Evolutionary conservation across 192 early-diverging fungal genomes (phyloP).

Genomic region (Linderina pennispora): DNA sequence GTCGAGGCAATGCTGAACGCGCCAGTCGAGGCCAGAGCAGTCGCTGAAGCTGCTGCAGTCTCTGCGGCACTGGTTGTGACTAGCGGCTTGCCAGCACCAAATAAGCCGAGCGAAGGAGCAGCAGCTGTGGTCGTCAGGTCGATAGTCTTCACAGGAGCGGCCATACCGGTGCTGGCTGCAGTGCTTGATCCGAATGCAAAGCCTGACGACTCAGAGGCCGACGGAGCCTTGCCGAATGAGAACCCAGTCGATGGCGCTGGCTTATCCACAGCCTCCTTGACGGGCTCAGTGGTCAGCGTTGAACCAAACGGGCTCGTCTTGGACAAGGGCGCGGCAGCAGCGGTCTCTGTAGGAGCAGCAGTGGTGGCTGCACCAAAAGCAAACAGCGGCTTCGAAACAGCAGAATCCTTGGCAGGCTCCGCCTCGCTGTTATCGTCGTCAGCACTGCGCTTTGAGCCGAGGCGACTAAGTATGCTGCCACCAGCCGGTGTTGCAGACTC

Average conservation of each 20-base stretch:
- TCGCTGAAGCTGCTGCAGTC: neutral
- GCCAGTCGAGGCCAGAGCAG: conserved; percentile 7
- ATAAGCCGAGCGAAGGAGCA: conserved; percentile 4
- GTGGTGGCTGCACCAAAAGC: neutral
- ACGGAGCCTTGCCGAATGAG: conserved; percentile 6
- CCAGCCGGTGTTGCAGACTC: too few relatives aligned
- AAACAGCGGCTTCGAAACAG: neutral
- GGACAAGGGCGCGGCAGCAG: too few relatives aligned
- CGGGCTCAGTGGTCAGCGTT: too few relatives aligned
- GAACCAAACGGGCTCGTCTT: too few relatives aligned
- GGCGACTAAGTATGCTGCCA: too few relatives aligned
- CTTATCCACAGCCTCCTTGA: too few relatives aligned
- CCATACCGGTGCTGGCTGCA: neutral
- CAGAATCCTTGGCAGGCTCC: neutral
- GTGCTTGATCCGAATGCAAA: neutral
- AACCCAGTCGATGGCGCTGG: too few relatives aligned
- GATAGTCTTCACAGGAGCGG: conserved; percentile 18
- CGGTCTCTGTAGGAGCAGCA: neutral
- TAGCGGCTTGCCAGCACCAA: neutral
- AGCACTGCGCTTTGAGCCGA: too few relatives aligned
- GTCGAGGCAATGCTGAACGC: neutral
- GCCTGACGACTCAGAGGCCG: conserved; percentile 9
- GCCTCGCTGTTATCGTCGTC: neutral
- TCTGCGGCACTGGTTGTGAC: neutral
- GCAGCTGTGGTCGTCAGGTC: conserved; percentile 7